Base-by-base conservation (phyloP, 345 rosid species). In the Bruguiera gymnorhiza region DNA sequence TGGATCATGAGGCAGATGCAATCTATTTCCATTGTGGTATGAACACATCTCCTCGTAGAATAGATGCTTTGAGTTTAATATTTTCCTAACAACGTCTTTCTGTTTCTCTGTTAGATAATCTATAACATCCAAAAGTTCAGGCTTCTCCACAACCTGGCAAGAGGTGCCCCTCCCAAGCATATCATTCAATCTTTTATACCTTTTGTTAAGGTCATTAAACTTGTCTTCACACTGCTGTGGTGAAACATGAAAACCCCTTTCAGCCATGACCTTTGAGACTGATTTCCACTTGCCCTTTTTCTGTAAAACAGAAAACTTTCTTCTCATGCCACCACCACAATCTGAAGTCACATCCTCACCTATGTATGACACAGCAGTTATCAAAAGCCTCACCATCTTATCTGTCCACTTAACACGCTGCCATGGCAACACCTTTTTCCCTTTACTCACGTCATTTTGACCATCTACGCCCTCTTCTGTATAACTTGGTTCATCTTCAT, bases 31-130 rank as follows among this genome's bases (percentile, higher is more conserved):
- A 34, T 94, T 91, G 46, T 94, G 97, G 60, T 91, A 91, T 50
- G 98, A 91, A 75, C 98, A 91, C 97, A 94, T 94, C 81, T 94
- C 98, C 72, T 94, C 96, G 13, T 94, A 94, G 80, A 91, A 94
- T 20, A 94, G 88, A 78, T 94, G 97, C 68, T 89, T 91, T 4
- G 97, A 91, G 79, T 86, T 94, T 66, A 91, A 83, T 72, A 89
- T 91, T 52, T 91, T 91, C 75, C 88, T 78, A 53, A 91, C 93
- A 72, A 88, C 97, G 61, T 94, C 96, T 62, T 91, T 94, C 66
- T 89, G 93, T 73, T 89, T 88, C 74, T 88, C 93, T 0, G 87
- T 67, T 70, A 94, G 81, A 70, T 71, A 84, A 24, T 88, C 86
- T 58, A 94, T 88, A 20, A 83, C 73, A 72, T 88, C 96, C 83